A percentile compares a stretch with the other conserved stretches of the same genome.
These are phyloP conservation scores for Gossypium lobatum DNA, from an alignment of 441 rosid species.

Conservation along the genomic window DNA sequence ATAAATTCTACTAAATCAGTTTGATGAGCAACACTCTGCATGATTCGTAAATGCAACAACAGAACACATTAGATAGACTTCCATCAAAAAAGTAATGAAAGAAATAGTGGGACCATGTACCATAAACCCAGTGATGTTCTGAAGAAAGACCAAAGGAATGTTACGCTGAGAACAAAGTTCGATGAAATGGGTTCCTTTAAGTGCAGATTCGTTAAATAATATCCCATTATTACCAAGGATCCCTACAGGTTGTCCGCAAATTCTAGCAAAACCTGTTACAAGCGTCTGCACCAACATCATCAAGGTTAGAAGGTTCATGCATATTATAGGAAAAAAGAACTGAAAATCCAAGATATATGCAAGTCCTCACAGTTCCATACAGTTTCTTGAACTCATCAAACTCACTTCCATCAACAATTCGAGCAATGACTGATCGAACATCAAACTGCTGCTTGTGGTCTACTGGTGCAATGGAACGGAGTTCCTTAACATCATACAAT, in stretches of 20 bases:
- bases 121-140: constrained; percentile 96
- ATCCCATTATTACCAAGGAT: constrained; percentile 93
- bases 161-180: constrained; percentile 85
- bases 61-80: neutral
- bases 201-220: constrained; percentile 87
- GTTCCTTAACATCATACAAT: constrained; percentile 70
- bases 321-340: neutral
- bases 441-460: constrained; percentile 91
- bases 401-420: constrained; percentile 91
- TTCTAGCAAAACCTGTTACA: constrained; percentile 82
- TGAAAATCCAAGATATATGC: constrained; percentile 12
- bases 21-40: neutral
- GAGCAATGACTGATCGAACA: constrained; percentile 82
- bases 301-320: constrained; percentile 10
- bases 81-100: constrained; percentile 6
- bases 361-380: constrained; percentile 85
- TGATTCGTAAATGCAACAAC: neutral
- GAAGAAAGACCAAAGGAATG: constrained; percentile 87
- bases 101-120: constrained; percentile 30
- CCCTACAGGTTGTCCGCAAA: constrained; percentile 84
- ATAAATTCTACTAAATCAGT: neutral
- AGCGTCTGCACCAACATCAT: constrained; percentile 58
- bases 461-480: constrained; percentile 81
- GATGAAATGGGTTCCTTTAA: constrained; percentile 91
- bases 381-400: constrained; percentile 96